Base-by-base conservation (phyloP, 2,329 filamentous ascomycete genomes). In the Pyricularia sp. region DNA sequence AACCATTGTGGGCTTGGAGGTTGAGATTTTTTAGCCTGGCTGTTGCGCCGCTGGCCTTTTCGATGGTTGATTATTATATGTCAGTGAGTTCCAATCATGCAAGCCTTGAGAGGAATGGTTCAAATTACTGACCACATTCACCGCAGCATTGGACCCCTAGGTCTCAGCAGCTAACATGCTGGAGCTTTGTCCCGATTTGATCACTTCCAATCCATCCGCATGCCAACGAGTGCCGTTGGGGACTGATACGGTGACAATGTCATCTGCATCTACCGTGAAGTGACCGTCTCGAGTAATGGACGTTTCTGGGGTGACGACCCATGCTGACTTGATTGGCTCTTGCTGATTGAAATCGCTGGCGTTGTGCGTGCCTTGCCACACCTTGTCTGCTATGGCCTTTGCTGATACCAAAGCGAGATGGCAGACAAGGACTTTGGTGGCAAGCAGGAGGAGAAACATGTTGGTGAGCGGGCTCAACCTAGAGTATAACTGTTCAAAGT, bases 101-200 rank as follows among this genome's bases (percentile, higher is more conserved):
- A 7, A 28, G 12, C 33, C 12, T 40, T 40, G 7, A 12, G 33
- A 13, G 33, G 13, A 1, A 40, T 16, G 33, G 12, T 2, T 40
- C 33, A 40, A 16, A 16, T 8, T 5, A 40, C 62, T 44, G 24
- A 64, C 62, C 4, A 64, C 22, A 31, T 64, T 26, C 12, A 64
- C 22, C n/a, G 62, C 62, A 10, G 62, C 53, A 24, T 64, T 64
- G 28, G 33, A 35, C 10, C 62, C 62, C 62, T 53, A 64, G n/a
- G 53, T 24, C 31, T 64, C 62, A 24, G 62, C 49, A 4, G 22
- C 53, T 7, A 35, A 44, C 2, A 33, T 49, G 22, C 26, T 60
- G 49, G n/a, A 59, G 62, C 62, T 64, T 22, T 19, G 16, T 5
- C 62, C 62, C 7, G n/a, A 31, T 30, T 64, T 64, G 30, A 16